These are phyloP conservation scores for Thozetella sp. DNA, from an alignment of 495 filamentous ascomycete genomes.

Conservation along the genomic window DNA sequence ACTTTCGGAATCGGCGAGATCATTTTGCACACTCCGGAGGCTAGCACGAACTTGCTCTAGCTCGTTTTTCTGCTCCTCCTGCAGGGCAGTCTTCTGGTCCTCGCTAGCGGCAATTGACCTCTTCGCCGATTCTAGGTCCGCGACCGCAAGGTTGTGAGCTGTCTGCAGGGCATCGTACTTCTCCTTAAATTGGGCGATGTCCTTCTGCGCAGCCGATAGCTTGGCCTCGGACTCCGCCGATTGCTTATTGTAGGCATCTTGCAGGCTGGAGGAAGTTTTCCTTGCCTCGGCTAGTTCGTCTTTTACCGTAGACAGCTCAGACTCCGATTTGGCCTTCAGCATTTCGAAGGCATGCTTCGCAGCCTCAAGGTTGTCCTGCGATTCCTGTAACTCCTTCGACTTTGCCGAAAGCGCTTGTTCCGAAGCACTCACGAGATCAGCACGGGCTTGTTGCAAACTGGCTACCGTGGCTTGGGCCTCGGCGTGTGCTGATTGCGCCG, in stretches of 20 bases:
- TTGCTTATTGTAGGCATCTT: neutral
- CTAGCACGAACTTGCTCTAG: neutral
- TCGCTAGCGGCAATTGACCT: neutral
- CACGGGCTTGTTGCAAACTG: neutral
- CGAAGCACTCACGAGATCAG: neutral
- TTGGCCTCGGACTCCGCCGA: neutral
- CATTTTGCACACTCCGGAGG: neutral
- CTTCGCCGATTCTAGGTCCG: conserved; percentile 5
- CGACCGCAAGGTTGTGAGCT: neutral
- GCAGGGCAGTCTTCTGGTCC: neutral
- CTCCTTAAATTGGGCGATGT: neutral
- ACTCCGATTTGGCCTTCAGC: neutral
- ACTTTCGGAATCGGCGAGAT: neutral
- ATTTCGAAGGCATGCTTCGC: conserved; percentile 1
- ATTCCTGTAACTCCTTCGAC: conserved; percentile 8
- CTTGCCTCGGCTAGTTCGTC: neutral
- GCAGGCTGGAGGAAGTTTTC: neutral
- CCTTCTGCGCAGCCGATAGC: neutral
- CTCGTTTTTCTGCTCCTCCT: neutral
- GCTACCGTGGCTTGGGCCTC: neutral
- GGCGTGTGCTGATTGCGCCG: neutral
- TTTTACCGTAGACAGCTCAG: neutral
- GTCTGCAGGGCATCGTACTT: conserved; percentile 4
- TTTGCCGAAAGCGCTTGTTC: conserved; percentile 8
- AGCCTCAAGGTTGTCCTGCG: conserved; percentile 5